phyloP scores from a whole-genome alignment of 352 stramenopile species.

The Pythium graminicola region DNA sequence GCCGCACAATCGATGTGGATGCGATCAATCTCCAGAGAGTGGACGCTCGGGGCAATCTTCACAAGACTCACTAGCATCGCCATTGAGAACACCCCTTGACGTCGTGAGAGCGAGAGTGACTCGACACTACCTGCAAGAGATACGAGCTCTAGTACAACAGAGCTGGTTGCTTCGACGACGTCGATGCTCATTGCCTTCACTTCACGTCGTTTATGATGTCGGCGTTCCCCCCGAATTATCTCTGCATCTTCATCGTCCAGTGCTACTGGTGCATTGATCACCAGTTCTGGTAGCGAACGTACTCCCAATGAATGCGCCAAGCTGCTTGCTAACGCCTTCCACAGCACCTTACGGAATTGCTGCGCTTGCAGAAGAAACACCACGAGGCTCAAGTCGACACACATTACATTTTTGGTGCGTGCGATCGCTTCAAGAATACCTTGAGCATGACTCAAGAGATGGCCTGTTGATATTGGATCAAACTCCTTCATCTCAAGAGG shows the following conservation, averaged over 20 bases:
- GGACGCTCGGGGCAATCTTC: constrained; percentile 1
- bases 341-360: background rate
- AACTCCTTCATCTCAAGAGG: background rate
- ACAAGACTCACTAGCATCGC: background rate
- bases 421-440: background rate
- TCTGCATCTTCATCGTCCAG: constrained; percentile 6
- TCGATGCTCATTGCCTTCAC: constrained; percentile 7
- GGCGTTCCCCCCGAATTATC: background rate
- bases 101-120: constrained; percentile 3
- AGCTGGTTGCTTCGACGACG: background rate
- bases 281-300: background rate
- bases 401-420: background rate
- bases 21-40: constrained; percentile 1
- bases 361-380: background rate
- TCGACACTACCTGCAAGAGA: constrained; percentile 2
- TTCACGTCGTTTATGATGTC: background rate
- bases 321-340: background rate
- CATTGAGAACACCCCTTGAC: background rate
- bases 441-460: background rate
- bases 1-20: background rate
- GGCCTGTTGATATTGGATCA: background rate
- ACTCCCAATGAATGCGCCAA: background rate
- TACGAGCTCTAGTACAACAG: background rate
- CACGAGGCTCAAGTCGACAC: constrained; percentile 4
- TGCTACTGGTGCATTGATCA: background rate